Evolutionary conservation across 495 filamentous ascomycete species (phyloP), one percentile per base, ranked within the genome.

Genomic region (Aspergillus biplanus): DNA sequence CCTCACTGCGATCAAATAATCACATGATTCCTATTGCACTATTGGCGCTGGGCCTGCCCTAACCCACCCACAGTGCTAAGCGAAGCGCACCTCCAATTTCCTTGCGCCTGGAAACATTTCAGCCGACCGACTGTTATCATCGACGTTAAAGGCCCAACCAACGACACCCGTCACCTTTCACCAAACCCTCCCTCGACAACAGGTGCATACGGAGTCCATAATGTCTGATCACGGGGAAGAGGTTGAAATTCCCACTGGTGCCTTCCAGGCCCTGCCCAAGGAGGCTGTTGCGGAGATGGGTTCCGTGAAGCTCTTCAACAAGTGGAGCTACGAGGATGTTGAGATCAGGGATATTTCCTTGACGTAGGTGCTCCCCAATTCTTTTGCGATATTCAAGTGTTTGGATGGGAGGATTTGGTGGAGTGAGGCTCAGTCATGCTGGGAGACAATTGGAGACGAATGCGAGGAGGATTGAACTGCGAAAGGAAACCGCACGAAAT

Each of bases 261-360:
- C 69, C 62, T 89, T 89, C 81, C 79, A 86, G 69, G 88, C 95
- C 75, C 90, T 99, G 71, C 95, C 95, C 78, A 98, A 96, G 87
- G 96, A 98, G 65, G 92, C 97, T 71, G 82, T 85, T 67, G 84
- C 88, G 66, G 92, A 97, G 82, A 88, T 95, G 83, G 95, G 94
- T 76, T 89, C 83, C 83, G 85, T 96, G 77, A 97, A 97, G 89
- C 90, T 99, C 66, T 99, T 99, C 90, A 96, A 90, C 84, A 91
- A 91, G 75, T 92, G 89, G 87, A 93, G 87, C 82, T 99, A 98
- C 83, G 96, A 97, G 79, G 94, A 98, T 88, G 96, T 99, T 71
- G 95, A 99, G 85, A 95, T 98, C 78, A 87, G 95, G 71, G 95
- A 99, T 76, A 98, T 99, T 83, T 98, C 96, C 66, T 87, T 99